These are phyloP conservation scores for Barnettozyma hawaiiensis DNA, from an alignment of 1,139 yeast genomes.

Conservation along the genomic window DNA sequence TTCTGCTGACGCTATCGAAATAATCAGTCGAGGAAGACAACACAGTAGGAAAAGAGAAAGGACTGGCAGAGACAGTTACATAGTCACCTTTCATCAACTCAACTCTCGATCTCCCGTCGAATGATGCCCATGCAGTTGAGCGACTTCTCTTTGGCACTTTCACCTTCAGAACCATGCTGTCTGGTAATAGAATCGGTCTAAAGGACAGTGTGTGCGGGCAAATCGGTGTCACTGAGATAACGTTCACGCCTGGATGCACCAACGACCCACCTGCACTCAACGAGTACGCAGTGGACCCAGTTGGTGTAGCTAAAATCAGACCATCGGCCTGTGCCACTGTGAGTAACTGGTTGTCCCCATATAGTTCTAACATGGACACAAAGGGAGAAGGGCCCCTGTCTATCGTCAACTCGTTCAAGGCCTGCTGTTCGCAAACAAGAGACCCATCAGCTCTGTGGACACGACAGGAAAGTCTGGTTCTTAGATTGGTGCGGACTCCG, in stretches of 20 bases:
- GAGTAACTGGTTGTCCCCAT: slow-evolving; percentile 72
- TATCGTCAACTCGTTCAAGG: slow-evolving; percentile 74
- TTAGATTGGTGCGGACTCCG: slow-evolving; percentile 70
- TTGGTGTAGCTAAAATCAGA: slow-evolving; percentile 80
- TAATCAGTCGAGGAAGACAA: slow-evolving; percentile 71
- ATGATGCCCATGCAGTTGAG: slow-evolving; percentile 83
- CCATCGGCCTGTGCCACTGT: slow-evolving; percentile 94
- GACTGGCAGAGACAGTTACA: slow-evolving; percentile 71
- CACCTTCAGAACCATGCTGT: slow-evolving; percentile 72
- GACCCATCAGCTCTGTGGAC: slow-evolving; percentile 53
- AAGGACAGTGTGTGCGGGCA: slow-evolving; percentile 90
- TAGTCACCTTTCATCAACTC: slow-evolving; percentile 70
- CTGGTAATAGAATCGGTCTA: slow-evolving; percentile 82
- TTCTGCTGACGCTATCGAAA: slow-evolving; percentile 76
- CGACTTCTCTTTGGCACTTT: slow-evolving; percentile 66
- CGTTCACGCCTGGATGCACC: slow-evolving; percentile 86
- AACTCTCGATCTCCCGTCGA: slow-evolving; percentile 77
- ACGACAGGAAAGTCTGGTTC: slow-evolving; percentile 76
- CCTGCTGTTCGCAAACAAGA: slow-evolving; percentile 68
- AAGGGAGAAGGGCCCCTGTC: slow-evolving; percentile 89
- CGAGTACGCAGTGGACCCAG: slow-evolving; percentile 90
- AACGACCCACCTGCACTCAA: slow-evolving; percentile 87
- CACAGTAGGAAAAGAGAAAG: slow-evolving; percentile 83
- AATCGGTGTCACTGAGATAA: slow-evolving; percentile 84
- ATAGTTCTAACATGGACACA: slow-evolving; percentile 75